phyloP scores from a whole-genome alignment of 164 flowering plant species.

The Umbilicus rupestris region DNA sequence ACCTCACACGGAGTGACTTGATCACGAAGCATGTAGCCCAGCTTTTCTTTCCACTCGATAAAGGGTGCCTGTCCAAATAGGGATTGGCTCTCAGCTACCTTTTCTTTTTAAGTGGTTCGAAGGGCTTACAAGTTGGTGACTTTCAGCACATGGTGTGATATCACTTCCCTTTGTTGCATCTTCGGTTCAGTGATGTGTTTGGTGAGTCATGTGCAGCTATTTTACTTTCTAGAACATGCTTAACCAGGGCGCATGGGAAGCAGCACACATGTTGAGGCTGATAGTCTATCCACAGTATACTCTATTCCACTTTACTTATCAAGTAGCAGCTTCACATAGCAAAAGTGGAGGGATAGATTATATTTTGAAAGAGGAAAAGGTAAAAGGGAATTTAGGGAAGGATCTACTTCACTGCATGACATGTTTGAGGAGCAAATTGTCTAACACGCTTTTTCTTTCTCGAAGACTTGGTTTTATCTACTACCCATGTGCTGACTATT shows the following conservation, averaged over 20 bases:
- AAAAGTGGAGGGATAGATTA: not conserved
- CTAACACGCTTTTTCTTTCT: not conserved
- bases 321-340: not conserved
- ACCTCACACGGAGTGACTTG: not conserved
- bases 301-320: not conserved
- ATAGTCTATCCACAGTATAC: not conserved
- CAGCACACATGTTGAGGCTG: not conserved
- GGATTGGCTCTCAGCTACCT: not conserved
- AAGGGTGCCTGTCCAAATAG: not conserved
- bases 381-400: not conserved
- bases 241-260: not conserved
- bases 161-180: not conserved
- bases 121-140: not conserved
- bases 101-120: not conserved
- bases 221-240: not conserved
- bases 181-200: not conserved
- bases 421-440: not conserved
- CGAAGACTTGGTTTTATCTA: not conserved
- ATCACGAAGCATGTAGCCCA: not conserved
- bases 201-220: not conserved
- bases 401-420: not conserved
- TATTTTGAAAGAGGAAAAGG: not conserved
- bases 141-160: not conserved
- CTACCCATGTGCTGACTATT: not conserved
- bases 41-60: slow-evolving; percentile 4